Conservation (phyloP, 352 stramenopile species). For the Globisporangium spinosum region DNA sequence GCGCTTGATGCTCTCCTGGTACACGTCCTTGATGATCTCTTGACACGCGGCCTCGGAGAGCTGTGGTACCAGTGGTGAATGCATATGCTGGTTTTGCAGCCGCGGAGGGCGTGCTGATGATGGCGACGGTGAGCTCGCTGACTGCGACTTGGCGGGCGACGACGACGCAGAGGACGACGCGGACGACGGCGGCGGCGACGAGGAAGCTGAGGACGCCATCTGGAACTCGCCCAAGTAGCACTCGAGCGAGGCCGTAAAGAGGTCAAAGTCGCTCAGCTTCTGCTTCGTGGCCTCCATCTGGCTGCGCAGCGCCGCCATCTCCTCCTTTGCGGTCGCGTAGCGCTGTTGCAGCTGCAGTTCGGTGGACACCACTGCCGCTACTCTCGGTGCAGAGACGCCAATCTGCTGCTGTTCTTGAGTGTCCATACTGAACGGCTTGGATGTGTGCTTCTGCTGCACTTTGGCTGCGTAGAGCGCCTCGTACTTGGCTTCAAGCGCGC, state of each 20-base stretch:
- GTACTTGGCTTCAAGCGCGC: slow-evolving; percentile 12
- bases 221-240: slow-evolving; percentile 16
- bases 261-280: slow-evolving; percentile 17
- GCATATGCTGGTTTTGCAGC: not conserved
- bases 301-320: slow-evolving; percentile 13
- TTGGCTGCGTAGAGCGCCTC: slow-evolving; percentile 14
- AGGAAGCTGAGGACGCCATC: not conserved
- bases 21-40: slow-evolving; percentile 17
- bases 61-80: not conserved
- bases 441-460: not conserved
- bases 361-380: not conserved
- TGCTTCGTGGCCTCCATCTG: slow-evolving; percentile 16
- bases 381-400: not conserved
- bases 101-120: not conserved
- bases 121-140: not conserved
- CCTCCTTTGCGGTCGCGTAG: slow-evolving; percentile 6
- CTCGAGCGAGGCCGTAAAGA: slow-evolving; percentile 17
- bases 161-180: not conserved
- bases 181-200: not conserved
- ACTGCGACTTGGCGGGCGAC: not conserved
- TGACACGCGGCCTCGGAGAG: slow-evolving; percentile 14
- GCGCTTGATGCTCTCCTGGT: slow-evolving; percentile 10
- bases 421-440: not conserved
- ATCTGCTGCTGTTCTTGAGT: not conserved
- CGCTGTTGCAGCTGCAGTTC: slow-evolving; percentile 6